These are phyloP conservation scores for Herpetomonas tarakana DNA, from an alignment of 208 protist species.

Conservation along the genomic window DNA sequence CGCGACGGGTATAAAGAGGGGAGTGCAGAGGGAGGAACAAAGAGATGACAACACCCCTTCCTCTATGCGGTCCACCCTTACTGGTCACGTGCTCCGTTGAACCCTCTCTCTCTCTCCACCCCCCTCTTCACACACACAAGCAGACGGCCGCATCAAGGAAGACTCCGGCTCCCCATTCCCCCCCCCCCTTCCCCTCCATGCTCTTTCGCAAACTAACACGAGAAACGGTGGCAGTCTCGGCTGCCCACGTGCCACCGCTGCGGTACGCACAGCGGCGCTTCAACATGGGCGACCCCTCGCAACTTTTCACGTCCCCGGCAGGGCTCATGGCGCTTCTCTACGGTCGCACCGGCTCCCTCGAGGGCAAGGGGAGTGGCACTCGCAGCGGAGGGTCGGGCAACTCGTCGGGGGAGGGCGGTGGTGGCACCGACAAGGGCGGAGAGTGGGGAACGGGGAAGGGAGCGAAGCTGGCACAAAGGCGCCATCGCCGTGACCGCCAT, in stretches of 20 bases:
- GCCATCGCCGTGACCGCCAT: not conserved
- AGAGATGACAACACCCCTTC: too few species aligned
- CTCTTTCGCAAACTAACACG: not conserved
- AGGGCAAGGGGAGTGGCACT: not conserved
- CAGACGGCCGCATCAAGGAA: too few species aligned
- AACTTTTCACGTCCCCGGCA: conserved; percentile 58
- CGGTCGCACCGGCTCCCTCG: conserved; percentile 17
- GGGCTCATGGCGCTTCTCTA: conserved; percentile 71
- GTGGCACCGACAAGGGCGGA: not conserved
- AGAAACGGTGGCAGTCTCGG: not conserved
- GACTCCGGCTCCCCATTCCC: too few species aligned
- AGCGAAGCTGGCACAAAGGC: not conserved
- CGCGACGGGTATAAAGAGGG: too few species aligned
- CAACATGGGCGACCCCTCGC: conserved; percentile 25
- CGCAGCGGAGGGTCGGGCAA: not conserved
- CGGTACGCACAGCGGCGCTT: conserved; percentile 6
- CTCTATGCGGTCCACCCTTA: too few species aligned
- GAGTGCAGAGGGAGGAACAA: too few species aligned
- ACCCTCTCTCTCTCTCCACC: too few species aligned
- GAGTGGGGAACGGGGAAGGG: not conserved
- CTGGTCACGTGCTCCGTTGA: too few species aligned
- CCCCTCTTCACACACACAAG: too few species aligned
- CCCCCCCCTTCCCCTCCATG: too few species aligned
- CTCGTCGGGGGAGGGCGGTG: not conserved
- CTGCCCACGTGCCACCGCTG: conserved; percentile 2